Percentiles rank a stretch among this genome's conserved stretches.
These are phyloP conservation scores for Apiosordaria backusii DNA, from an alignment of 495 filamentous ascomycete species.

Conservation along the genomic window DNA sequence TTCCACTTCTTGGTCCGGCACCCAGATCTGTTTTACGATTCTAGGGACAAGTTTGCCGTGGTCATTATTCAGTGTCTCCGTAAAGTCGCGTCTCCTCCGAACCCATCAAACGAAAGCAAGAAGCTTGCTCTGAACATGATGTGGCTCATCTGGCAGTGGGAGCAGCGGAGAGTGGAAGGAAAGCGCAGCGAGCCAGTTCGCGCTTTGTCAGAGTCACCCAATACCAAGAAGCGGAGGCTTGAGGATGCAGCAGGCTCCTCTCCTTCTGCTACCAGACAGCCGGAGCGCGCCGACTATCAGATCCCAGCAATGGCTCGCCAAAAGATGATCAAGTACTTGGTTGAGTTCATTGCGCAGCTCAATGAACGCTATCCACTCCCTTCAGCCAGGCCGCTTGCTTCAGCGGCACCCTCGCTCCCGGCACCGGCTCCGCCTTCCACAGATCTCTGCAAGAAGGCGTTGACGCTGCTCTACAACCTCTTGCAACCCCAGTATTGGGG, in stretches of 20 bases:
- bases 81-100: constrained; percentile 82
- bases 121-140: constrained; percentile 89
- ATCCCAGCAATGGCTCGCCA: constrained; percentile 62
- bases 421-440: constrained; percentile 51
- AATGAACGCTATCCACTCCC: constrained; percentile 75
- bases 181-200: constrained; percentile 41
- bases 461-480: constrained; percentile 78
- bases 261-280: constrained; percentile 47
- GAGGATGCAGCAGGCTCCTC: constrained; percentile 51
- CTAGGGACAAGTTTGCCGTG: constrained; percentile 81
- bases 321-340: constrained; percentile 86
- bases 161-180: constrained; percentile 68
- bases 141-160: constrained; percentile 87
- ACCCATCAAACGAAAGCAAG: constrained; percentile 86
- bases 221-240: constrained; percentile 69
- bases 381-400: constrained; percentile 61
- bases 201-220: constrained; percentile 63
- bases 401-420: constrained; percentile 43
- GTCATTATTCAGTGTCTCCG: constrained; percentile 83
- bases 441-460: constrained; percentile 80
- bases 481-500: constrained; percentile 87
- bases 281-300: constrained; percentile 63
- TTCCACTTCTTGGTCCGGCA: constrained; percentile 95
- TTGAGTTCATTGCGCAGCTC: constrained; percentile 88
- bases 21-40: constrained; percentile 91